Evolutionary conservation across 176 grass and related monocot species (phyloP).

Genomic region (Leersia perrieri): DNA sequence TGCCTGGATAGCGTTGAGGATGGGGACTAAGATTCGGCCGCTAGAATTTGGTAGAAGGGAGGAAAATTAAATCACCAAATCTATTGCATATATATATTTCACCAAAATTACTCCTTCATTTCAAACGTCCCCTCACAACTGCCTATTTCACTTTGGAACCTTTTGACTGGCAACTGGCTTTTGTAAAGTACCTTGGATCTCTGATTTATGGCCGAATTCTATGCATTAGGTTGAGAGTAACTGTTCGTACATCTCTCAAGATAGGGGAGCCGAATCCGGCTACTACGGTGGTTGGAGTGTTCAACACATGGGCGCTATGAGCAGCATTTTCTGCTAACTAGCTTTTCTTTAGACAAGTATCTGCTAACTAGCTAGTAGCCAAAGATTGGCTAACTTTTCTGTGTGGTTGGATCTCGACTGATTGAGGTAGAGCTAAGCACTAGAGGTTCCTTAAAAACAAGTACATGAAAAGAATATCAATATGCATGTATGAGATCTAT

Average conservation of each 20-base stretch:
- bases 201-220: neutral
- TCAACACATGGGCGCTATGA: constrained; percentile 21
- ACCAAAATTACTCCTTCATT: neutral
- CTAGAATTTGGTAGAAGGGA: too few species aligned
- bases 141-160: neutral
- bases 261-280: neutral
- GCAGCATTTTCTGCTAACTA: neutral
- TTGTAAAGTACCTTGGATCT: neutral
- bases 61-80: neutral
- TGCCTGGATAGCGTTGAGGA: too few species aligned
- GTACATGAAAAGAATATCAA: neutral
- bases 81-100: neutral
- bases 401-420: neutral
- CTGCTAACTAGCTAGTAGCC: neutral
- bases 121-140: too few species aligned
- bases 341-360: too few species aligned
- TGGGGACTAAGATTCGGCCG: too few species aligned
- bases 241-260: neutral
- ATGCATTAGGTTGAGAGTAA: neutral
- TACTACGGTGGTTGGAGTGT: neutral
- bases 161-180: neutral
- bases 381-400: neutral
- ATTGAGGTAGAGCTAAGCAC: neutral
- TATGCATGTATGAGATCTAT: constrained; percentile 10
- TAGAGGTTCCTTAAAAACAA: neutral